Evolutionary conservation across 495 filamentous ascomycete species (phyloP), one percentile per base, ranked within the genome.

Genomic region (Penicillium herquei): DNA sequence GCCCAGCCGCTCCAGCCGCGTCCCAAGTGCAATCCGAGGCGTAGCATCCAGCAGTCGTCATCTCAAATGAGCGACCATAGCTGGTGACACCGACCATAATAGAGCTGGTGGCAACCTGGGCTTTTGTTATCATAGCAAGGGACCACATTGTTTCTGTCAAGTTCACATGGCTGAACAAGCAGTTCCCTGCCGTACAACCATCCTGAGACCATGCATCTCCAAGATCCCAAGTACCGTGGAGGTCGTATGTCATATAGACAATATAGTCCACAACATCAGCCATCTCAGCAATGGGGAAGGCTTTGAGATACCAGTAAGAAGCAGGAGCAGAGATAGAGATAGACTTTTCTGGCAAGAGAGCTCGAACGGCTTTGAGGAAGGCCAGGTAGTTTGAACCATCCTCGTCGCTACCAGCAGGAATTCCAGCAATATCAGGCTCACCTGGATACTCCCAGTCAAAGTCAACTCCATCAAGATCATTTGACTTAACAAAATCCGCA

Each of bases 71-170:
- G 5, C 76, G 61, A 0, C 75, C 75, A 52, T 79, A 78, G 55
- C 63, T 70, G n/a, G 61, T n/a, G 7, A 71, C 56, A 18, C 75
- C 75, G 10, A 76, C 71, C 9, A 71, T 9, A 33, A 79, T 46
- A 61, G 73, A 72, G 40, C 55, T 63, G 5, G 60, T 33, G 1
- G 56, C 64, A 1, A 74, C 73, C 10, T 71, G 69, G 4, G 74
- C 73, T 55, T 79, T 79, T 46, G 76, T 76, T 14, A 78, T 12
- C 68, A 78, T 71, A 10, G 63, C 47, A 1, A 78, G 56, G 10
- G 70, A 60, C 30, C 65, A 50, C 12, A 50, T 51, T 9, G 73
- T 77, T 55, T 78, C 75, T 3, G 74, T 73, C 32, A 54, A 11
- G 46, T 77, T 76, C 16, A 76, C 65, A 35, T 78, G 72, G 6